These are phyloP conservation scores for Aspergillus avenaceus DNA, from an alignment of 495 filamentous ascomycete genomes.

Conservation along the genomic window DNA sequence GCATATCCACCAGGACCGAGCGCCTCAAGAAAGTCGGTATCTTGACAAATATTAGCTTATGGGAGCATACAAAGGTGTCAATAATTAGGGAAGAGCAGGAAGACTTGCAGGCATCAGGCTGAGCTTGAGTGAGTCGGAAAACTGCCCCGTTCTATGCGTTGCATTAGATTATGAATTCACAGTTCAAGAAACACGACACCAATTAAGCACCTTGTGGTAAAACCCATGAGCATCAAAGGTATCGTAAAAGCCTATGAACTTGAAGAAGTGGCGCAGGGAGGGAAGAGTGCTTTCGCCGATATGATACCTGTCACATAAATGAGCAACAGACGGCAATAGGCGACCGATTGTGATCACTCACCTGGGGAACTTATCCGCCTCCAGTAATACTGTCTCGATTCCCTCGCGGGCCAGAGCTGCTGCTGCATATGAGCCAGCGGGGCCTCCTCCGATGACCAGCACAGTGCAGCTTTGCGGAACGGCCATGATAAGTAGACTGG, in stretches of 20 bases:
- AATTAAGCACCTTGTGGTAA: conserved; percentile 39
- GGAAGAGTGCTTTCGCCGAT: conserved; percentile 45
- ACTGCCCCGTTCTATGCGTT: conserved; percentile 33
- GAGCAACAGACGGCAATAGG: too few relatives aligned
- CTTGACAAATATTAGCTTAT: too few relatives aligned
- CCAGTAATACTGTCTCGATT: conserved; percentile 35
- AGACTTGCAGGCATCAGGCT: conserved; percentile 7
- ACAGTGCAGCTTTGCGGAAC: conserved; percentile 22
- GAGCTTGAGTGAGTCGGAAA: conserved; percentile 42
- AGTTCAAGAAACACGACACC: too few relatives aligned
- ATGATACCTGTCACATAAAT: too few relatives aligned
- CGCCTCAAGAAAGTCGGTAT: conserved; percentile 42
- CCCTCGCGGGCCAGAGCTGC: conserved; percentile 41
- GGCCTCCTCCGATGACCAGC: conserved; percentile 45
- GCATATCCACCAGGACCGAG: conserved; percentile 34
- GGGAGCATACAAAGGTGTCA: too few relatives aligned
- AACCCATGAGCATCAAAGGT: conserved; percentile 44
- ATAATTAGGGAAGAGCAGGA: background rate
- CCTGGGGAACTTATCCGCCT: conserved; percentile 9
- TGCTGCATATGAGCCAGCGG: conserved; percentile 43
- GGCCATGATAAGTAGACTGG: too few relatives aligned
- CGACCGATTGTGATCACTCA: too few relatives aligned
- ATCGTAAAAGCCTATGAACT: conserved; percentile 43
- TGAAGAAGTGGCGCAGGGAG: conserved; percentile 43
- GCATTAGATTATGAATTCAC: too few relatives aligned